Evolutionary conservation across 139 green algal species (phyloP), one percentile per base, ranked within the genome.

Genomic region (Marvania coccoides): DNA sequence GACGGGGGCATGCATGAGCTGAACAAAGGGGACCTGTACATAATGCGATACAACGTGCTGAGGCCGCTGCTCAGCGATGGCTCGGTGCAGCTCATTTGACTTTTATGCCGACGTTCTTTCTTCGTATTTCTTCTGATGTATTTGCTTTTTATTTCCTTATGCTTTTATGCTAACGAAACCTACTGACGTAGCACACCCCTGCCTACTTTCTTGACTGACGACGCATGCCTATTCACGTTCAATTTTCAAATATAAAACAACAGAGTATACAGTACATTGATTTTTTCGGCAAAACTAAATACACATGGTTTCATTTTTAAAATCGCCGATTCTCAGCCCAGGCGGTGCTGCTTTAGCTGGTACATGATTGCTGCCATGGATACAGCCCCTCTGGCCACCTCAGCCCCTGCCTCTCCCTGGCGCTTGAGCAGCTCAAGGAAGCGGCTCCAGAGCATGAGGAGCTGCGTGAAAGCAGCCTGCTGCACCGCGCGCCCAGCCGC

Each of bases 331-430:
- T 14, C 13, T 70, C 62, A 63, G 4, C 14, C 14, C 5, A 54
- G 5, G 38, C 61, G 68, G 48, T 58, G 66, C 54, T 72, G 57
- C 26, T 83, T 87, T 9, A 93, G 78, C n/a, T 89, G 76, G 46
- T 94, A 95, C 91, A 98, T 98, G 61, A 98, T 97, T n/a, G 80
- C 81, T 2, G 93, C 89, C 13, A 98, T 83, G 53, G 88, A 91
- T 7, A 98, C 87, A 6, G 90, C 88, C 45, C 95, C 87, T 34
- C 82, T 76, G 6, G 75, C 75, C 42, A 98, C 63, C 10, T 66
- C 71, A 10, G 78, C 64, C 0, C 88, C 89, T 47, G 85, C 76
- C 0, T 81, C 65, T 6, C 89, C 89, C 59, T 89, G 83, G 42
- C 72, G 72, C 77, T 95, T 93, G 13, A 93, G 65, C 63, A 95